Conservation (phyloP, 176 grass and related monocot genomes). For the maize (Zea mays) region DNA sequence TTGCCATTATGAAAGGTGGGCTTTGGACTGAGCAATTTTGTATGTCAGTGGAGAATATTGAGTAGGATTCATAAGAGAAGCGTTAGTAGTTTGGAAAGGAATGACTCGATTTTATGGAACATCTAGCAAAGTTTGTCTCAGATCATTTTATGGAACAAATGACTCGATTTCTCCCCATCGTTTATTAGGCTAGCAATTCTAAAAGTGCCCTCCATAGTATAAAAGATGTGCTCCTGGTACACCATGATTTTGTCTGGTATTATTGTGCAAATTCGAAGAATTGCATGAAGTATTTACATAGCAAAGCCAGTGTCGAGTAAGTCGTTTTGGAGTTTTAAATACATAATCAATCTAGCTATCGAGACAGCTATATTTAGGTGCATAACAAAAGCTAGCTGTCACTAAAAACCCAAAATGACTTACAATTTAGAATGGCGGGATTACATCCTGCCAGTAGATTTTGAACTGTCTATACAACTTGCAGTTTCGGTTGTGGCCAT, state of each 20-base stretch:
- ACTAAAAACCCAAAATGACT: neutral
- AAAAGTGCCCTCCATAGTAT: neutral
- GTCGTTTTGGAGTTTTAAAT: neutral
- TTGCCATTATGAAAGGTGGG: neutral
- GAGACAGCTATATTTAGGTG: neutral
- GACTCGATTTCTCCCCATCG: neutral
- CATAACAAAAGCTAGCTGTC: neutral
- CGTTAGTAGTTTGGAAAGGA: neutral
- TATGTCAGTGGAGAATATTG: neutral
- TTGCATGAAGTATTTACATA: too few species aligned
- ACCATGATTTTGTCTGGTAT: neutral
- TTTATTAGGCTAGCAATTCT: too few species aligned
- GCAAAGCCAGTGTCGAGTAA: neutral
- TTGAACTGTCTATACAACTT: neutral
- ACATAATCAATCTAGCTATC: neutral
- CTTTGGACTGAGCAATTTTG: neutral
- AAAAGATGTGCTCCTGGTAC: slow-evolving; percentile 10
- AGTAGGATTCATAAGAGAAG: neutral
- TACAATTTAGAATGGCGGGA: neutral
- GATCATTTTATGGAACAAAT: slow-evolving; percentile 10
- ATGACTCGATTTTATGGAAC: neutral
- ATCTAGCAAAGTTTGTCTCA: neutral
- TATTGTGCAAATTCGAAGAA: too few species aligned
- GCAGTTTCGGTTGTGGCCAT: neutral
- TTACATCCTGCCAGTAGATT: neutral